phyloP scores from a whole-genome alignment of 306 rosid genomes.

The Cucurbita pepo region DNA sequence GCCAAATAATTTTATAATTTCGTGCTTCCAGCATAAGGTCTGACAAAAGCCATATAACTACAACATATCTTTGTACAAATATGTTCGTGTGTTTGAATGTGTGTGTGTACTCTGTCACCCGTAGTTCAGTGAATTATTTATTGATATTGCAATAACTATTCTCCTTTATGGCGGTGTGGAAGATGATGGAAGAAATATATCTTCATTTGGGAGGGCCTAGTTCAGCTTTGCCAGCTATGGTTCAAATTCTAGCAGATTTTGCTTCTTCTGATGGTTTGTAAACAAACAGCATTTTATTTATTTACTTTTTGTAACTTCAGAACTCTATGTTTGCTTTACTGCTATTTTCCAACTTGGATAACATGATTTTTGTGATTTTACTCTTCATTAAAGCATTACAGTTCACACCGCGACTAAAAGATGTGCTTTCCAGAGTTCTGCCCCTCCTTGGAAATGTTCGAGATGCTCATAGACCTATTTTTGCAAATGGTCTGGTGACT shows the following conservation, averaged over 20 bases:
- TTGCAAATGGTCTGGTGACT: slow-evolving; percentile 63
- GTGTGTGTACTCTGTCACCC: neutral
- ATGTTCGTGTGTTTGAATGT: neutral
- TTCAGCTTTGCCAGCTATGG: slow-evolving; percentile 77
- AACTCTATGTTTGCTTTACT: neutral
- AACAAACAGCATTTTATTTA: slow-evolving; percentile 6
- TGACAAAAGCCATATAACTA: neutral
- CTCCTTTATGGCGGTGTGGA: slow-evolving; percentile 21
- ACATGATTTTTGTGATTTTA: slow-evolving; percentile 9
- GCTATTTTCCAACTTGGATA: neutral
- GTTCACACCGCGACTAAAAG: slow-evolving; percentile 82
- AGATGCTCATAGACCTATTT: slow-evolving; percentile 65
- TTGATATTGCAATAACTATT: neutral
- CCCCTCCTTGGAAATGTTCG: slow-evolving; percentile 94
- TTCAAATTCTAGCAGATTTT: slow-evolving; percentile 88
- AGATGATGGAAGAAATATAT: slow-evolving; percentile 95
- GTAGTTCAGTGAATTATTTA: neutral
- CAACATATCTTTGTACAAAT: neutral
- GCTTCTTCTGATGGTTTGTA: slow-evolving; percentile 68
- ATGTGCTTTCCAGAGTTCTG: slow-evolving; percentile 82
- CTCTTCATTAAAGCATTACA: slow-evolving; percentile 51
- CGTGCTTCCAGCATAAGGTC: neutral
- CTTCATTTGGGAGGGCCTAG: slow-evolving; percentile 75
- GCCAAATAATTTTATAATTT: neutral
- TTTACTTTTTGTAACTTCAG: neutral